Base-by-base conservation (phyloP, 129 eudicot genomes). In the Flaveria robusta region DNA sequence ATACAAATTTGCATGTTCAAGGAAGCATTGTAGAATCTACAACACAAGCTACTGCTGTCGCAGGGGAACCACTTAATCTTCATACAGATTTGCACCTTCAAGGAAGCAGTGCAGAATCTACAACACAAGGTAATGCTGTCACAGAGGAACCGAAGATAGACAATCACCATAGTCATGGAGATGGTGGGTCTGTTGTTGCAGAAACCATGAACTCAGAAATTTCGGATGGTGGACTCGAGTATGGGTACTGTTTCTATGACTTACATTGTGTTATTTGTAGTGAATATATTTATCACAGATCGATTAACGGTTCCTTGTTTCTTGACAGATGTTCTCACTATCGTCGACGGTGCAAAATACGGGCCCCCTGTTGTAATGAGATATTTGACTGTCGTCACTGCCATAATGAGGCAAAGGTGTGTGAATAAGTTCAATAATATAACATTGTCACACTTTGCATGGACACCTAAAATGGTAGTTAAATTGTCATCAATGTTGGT, bases 291-390 rank as follows among this genome's bases (percentile, higher is more conserved):
- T 42, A 24, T 71, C 34, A 24, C 65, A 7, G 66, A 45, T 19
- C 20, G 4, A 18, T 80, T 26, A 68, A 26, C 3, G 50, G 29
- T 49, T 62, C 71, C 42, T 56, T 41, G 70, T 42, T 68, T 22
- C 43, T 80, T 55, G 66, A 29, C 81, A 93, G 98, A 62, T 93
- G 98, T 74, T 52, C 88, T 31, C 97, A 93, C 76, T 85, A 88
- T 56, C 86, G 89, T 5, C 84, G 97, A 15, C 81, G 96, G 71
- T 93, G 98, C 75, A 85, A 78, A 63, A 88, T 93, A 58, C 83
- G 91, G 84, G 91, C 98, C 45, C 98, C 96, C 0, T 93, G 97
- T 70, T 93, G 98, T 83, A 77, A 87, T 69, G 98, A 90, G 86
- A 81, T 90, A 66, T 93, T 90, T 81, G 85, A 83, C 74, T 93